phyloP scores from a whole-genome alignment of 305 asterid genomes.

The Ilex paraguariensis region DNA sequence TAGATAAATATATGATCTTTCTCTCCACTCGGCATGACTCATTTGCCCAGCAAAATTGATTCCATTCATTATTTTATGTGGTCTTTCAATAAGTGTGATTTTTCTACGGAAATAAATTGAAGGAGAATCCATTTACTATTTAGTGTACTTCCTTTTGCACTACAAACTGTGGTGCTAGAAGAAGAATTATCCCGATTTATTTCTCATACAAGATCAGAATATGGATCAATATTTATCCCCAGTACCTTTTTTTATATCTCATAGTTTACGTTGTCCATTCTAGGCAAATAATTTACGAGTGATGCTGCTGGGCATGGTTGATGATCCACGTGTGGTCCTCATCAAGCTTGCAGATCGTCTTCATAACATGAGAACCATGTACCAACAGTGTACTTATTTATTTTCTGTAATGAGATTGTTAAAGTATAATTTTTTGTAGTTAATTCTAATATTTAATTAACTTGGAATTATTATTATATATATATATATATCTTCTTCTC shows the following conservation, averaged over 20 bases:
- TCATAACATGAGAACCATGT: slow-evolving; percentile 99
- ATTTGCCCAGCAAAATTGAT: too few relatives aligned
- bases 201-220: neutral
- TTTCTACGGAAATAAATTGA: too few relatives aligned
- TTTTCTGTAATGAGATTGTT: neutral
- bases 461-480: too few relatives aligned
- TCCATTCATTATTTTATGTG: too few relatives aligned
- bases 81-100: too few relatives aligned
- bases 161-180: neutral
- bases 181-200: neutral
- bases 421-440: neutral
- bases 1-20: too few relatives aligned
- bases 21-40: too few relatives aligned
- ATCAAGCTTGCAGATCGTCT: slow-evolving; percentile 99
- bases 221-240: neutral
- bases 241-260: slow-evolving; percentile 6
- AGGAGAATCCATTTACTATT: too few relatives aligned
- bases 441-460: too few relatives aligned
- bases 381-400: slow-evolving; percentile 20
- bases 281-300: slow-evolving; percentile 94
- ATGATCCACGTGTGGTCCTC: slow-evolving; percentile 98
- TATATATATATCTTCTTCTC: too few relatives aligned
- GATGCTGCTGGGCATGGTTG: slow-evolving; percentile 97
- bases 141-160: too few relatives aligned
- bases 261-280: slow-evolving; percentile 15